A percentile compares a stretch with the other conserved stretches of the same genome.
Conservation (phyloP, 2,329 filamentous ascomycete genomes). For the Xylaria sp. region DNA sequence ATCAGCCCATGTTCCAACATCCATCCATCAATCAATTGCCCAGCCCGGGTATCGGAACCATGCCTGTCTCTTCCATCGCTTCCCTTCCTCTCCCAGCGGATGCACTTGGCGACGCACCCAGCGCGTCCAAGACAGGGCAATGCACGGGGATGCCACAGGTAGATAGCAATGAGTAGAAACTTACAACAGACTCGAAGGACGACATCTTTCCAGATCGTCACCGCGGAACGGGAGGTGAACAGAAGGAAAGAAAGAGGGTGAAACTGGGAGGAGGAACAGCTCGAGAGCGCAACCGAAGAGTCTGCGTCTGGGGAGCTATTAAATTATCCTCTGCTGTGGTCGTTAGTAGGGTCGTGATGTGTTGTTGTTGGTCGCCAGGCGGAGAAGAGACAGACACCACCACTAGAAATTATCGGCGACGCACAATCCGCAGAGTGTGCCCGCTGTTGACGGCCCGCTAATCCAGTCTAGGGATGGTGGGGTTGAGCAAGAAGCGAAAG, state of each 20-base stretch:
- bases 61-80: not conserved
- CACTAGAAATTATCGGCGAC: constrained; percentile 47
- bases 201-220: constrained; percentile 67
- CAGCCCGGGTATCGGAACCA: constrained; percentile 6
- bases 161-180: constrained; percentile 50
- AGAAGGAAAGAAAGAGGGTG: constrained; percentile 42
- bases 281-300: constrained; percentile 45
- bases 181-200: constrained; percentile 76
- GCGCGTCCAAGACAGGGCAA: not conserved
- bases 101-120: not conserved
- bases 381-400: constrained; percentile 38
- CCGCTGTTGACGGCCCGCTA: constrained; percentile 40
- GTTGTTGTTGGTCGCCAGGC: constrained; percentile 46
- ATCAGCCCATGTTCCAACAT: constrained; percentile 46
- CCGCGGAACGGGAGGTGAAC: constrained; percentile 41
- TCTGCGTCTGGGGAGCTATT: constrained; percentile 45
- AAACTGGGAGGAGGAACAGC: constrained; percentile 41
- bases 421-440: constrained; percentile 44
- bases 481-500: constrained; percentile 43
- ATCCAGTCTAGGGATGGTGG: constrained; percentile 40
- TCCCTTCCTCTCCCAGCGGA: not conserved
- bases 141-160: constrained; percentile 12
- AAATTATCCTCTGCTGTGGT: constrained; percentile 45
- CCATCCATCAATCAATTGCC: not conserved
- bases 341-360: constrained; percentile 47